These are phyloP conservation scores for Sinapis alba DNA, from an alignment of 441 rosid species.

Conservation along the genomic window DNA sequence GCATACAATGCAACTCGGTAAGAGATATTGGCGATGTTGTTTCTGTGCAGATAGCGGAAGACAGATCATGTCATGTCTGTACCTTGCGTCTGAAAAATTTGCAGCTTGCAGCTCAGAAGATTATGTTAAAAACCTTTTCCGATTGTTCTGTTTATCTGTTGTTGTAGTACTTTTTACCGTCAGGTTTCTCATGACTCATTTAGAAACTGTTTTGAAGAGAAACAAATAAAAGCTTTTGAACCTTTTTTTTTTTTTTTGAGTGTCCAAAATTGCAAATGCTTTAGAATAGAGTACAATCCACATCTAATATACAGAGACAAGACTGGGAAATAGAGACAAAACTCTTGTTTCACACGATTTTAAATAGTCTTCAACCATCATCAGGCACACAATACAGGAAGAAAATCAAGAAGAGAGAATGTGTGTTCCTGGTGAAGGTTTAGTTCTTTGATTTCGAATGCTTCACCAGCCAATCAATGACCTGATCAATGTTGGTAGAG, in stretches of 20 bases:
- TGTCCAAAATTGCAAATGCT: neutral
- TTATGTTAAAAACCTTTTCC: neutral
- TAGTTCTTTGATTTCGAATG: conserved; percentile 64
- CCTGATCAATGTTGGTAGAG: conserved; percentile 69
- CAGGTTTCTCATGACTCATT: neutral
- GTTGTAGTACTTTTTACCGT: neutral
- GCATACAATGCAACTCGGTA: neutral
- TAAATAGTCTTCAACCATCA: conserved; percentile 1
- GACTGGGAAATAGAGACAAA: conserved; percentile 8
- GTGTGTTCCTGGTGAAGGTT: conserved; percentile 26
- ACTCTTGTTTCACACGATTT: neutral
- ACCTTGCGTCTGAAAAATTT: neutral
- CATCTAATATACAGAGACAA: conserved; percentile 8
- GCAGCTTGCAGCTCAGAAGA: neutral
- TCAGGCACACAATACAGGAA: neutral
- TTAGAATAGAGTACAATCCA: neutral
- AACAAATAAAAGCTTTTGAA: neutral
- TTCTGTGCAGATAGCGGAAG: neutral
- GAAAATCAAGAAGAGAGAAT: neutral
- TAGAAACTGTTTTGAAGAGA: neutral
- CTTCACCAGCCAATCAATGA: conserved; percentile 80
- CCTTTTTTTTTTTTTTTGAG: neutral
- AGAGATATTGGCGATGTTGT: neutral
- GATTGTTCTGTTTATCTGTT: neutral
- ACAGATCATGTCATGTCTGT: neutral